A percentile compares a stretch with the other conserved stretches of the same genome.
Conservation (phyloP, 208 protist species). For the Zelonia costaricensis region DNA sequence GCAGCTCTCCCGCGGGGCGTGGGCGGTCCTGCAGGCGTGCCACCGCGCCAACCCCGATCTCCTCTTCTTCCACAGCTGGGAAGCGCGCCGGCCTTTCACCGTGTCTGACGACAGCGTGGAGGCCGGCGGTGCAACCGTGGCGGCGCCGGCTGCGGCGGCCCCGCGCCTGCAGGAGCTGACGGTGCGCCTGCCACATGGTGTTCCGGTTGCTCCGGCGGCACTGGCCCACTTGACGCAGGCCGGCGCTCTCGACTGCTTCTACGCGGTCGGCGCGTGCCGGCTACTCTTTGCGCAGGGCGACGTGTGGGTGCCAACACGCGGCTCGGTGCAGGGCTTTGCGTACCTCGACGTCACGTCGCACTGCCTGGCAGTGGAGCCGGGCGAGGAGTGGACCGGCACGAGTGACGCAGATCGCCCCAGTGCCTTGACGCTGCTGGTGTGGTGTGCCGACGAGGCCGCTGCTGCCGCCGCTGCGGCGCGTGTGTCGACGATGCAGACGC, state of each 20-base stretch:
- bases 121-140: too few species aligned
- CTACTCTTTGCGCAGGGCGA: constrained; percentile 45
- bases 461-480: constrained; percentile 7
- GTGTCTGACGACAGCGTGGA: constrained; percentile 3
- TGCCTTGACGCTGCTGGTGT: constrained; percentile 38
- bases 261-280: constrained; percentile 14
- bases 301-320: constrained; percentile 53
- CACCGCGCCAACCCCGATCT: constrained; percentile 30
- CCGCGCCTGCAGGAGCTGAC: constrained; percentile 6
- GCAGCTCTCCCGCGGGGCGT: constrained; percentile 19
- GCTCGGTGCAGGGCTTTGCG: constrained; percentile 28
- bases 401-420: constrained; percentile 22
- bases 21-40: constrained; percentile 34
- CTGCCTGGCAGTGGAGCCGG: constrained; percentile 56
- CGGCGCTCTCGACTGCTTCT: constrained; percentile 36
- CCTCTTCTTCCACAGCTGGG: constrained; percentile 31
- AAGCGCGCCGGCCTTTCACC: constrained; percentile 26
- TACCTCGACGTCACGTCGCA: constrained; percentile 35
- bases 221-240: constrained; percentile 38
- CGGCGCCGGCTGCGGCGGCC: not conserved
- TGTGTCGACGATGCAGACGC: constrained; percentile 17
- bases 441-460: constrained; percentile 16
- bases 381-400: constrained; percentile 20
- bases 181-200: constrained; percentile 11
- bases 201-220: constrained; percentile 36